Conservation (phyloP, 139 green algal genomes). For the Coelastrella sp. region DNA sequence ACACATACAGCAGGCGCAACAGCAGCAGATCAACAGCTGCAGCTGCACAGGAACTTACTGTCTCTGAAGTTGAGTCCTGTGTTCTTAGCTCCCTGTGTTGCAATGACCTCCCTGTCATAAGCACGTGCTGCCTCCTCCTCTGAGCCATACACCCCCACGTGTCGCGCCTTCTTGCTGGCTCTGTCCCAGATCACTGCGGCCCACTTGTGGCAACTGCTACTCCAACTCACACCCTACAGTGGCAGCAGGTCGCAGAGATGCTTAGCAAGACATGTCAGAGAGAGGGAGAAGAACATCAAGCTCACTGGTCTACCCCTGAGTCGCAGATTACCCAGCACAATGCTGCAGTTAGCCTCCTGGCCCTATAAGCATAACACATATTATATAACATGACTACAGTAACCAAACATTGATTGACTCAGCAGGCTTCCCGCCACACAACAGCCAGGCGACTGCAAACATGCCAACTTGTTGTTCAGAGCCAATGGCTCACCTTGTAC, state of each 20-base stretch:
- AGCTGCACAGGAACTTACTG: constrained; percentile 42
- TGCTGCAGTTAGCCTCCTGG: too few relatives aligned
- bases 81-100: constrained; percentile 60
- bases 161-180: constrained; percentile 66
- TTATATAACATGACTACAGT: too few relatives aligned
- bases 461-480: too few relatives aligned
- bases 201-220: constrained; percentile 66
- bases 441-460: too few relatives aligned
- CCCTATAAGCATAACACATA: too few relatives aligned
- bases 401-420: too few relatives aligned
- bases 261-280: too few relatives aligned
- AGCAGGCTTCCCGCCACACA: too few relatives aligned
- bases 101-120: constrained; percentile 75
- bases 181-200: constrained; percentile 73
- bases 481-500: constrained; percentile 16
- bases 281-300: too few relatives aligned
- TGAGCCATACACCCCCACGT: constrained; percentile 76
- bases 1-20: not conserved
- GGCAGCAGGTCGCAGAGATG: not conserved
- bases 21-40: too few relatives aligned
- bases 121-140: constrained; percentile 74
- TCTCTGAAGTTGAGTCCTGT: constrained; percentile 74
- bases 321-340: too few relatives aligned
- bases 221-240: constrained; percentile 67
- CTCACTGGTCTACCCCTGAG: too few relatives aligned